Base-by-base conservation (phyloP, 371 early-diverging fungal species). In the Lichtheimia corymbifera region DNA sequence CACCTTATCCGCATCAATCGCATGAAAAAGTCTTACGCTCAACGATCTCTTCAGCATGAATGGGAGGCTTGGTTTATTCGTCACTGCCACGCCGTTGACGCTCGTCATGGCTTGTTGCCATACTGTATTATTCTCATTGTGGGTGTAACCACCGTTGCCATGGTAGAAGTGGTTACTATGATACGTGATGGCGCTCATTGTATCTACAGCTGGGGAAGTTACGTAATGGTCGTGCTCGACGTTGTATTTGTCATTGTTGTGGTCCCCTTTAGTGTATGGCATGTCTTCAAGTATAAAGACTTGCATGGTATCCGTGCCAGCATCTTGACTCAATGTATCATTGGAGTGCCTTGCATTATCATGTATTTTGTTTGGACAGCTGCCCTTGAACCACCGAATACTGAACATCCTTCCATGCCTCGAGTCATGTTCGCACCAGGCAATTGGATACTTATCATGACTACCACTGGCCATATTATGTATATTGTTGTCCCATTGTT, bases 221-320 rank as follows among this genome's bases (percentile, higher is more conserved):
- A 49, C 24, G 15, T 66, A 0, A n/a, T 71, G 5, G 28, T 73
- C 3, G 43, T 44, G n/a, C 22, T 24, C 0, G 40, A 64, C 17
- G 54, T 51, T 24, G 56, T 56, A 11, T 40, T 63, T 20, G 74
- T 71, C 57, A 50, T 67, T 22, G 35, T 51, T 14, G 11, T 67
- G 9, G n/a, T 69, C 9, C 78, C 78, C 2, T 17, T 58, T n/a
- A 55, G 69, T 22, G 27, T 66, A 9, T 75, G 67, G 61, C 49
- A 41, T 18, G 42, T 74, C 3, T 66, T 66, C 15, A 24, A 61
- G 11, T 58, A 59, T 22, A 24, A 58, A 27, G 78, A 78, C 53
- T 59, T 71, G 2, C 72, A 78, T 40, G 75, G 75, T 15, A 67
- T 78, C 7, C 62, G 73, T 18, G 62, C 53, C 22, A 73, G 75